These are phyloP conservation scores for Leucocoprinus sp. DNA, from an alignment of 768 basidiomycete genomes.

Conservation along the genomic window DNA sequence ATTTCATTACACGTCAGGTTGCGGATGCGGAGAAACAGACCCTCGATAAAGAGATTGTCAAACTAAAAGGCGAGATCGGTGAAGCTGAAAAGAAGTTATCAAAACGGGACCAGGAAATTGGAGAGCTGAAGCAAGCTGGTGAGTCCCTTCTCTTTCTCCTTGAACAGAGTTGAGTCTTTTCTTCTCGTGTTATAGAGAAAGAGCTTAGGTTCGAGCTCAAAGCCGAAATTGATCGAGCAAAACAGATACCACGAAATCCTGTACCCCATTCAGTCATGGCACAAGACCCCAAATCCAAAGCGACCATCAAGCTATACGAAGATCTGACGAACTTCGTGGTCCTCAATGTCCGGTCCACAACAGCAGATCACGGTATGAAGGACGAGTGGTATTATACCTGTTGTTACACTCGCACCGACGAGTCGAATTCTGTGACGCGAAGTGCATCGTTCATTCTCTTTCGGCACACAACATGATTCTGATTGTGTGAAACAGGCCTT, in stretches of 20 bases:
- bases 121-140: constrained; percentile 43
- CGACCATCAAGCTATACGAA: constrained; percentile 72
- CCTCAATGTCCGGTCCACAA: constrained; percentile 41
- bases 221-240: constrained; percentile 51
- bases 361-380: constrained; percentile 26
- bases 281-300: constrained; percentile 50
- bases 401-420: constrained; percentile 49
- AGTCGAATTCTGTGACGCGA: constrained; percentile 22
- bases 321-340: constrained; percentile 79
- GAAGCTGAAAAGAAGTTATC: constrained; percentile 33
- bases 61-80: constrained; percentile 34
- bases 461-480: not conserved
- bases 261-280: constrained; percentile 27
- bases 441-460: constrained; percentile 25
- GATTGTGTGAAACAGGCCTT: constrained; percentile 34
- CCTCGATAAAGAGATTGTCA: constrained; percentile 29
- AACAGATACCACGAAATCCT: constrained; percentile 33
- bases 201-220: constrained; percentile 49
- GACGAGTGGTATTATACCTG: constrained; percentile 63
- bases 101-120: constrained; percentile 38
- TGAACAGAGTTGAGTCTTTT: constrained; percentile 1
- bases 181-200: constrained; percentile 29
- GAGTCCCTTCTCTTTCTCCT: constrained; percentile 12
- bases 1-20: constrained; percentile 66
- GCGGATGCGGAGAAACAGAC: constrained; percentile 54